Evolutionary conservation across 768 basidiomycete genomes (phyloP).

Genomic region (Pseudohyphozyma bogoriensis): DNA sequence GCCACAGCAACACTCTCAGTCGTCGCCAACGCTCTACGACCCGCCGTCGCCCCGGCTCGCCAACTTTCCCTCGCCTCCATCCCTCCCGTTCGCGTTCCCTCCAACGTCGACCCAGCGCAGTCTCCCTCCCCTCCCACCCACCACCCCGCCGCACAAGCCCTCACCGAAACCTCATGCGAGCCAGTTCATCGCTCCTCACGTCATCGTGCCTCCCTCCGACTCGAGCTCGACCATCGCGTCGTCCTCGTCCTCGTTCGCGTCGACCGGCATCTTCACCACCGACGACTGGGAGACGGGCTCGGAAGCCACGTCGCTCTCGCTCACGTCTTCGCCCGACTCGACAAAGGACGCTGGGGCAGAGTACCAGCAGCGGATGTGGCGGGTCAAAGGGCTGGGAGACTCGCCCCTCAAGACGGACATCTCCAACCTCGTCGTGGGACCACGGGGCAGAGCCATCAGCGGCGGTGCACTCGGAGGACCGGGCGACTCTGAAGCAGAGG

Average conservation of each 20-base stretch:
- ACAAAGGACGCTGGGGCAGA: not conserved
- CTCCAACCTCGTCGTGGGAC: not conserved
- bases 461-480: conserved; percentile 17
- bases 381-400: conserved; percentile 4
- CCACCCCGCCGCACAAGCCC: not conserved
- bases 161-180: conserved; percentile 9
- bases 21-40: not conserved
- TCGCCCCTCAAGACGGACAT: not conserved
- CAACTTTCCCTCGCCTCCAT: not conserved
- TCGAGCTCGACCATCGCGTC: conserved; percentile 19
- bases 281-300: conserved; percentile 23
- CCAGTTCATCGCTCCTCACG: not conserved
- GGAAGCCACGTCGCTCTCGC: conserved; percentile 15
- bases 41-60: not conserved
- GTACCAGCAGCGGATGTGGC: conserved; percentile 19
- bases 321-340: conserved; percentile 20
- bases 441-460: conserved; percentile 2
- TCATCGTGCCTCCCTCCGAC: not conserved
- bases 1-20: not conserved
- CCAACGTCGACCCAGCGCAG: not conserved
- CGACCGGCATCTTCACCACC: conserved; percentile 16
- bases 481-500: conserved; percentile 1
- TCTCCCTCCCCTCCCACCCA: not conserved
- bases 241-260: conserved; percentile 23
- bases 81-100: conserved; percentile 12